Evolutionary conservation across 768 basidiomycete species (phyloP), one percentile per base, ranked within the genome.

Genomic region (Rubroboletus pulcherrimus): DNA sequence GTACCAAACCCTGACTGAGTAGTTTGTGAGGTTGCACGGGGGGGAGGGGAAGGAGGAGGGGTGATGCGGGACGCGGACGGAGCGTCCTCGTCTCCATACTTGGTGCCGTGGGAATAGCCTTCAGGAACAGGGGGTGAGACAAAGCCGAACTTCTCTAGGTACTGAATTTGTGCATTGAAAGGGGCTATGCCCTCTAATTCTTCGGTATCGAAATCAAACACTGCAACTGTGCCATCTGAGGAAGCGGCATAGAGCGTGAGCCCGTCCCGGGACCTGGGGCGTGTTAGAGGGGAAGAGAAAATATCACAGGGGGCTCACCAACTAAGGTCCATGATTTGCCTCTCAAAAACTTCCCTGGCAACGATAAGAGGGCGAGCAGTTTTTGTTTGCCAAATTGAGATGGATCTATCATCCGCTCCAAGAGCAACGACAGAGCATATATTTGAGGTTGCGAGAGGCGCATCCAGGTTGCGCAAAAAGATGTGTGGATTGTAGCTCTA

Each of bases 361-460:
- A 98, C 96, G 45, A 97, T 90, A 17, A 98, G 75, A 1, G 97
- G 97, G 35, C 91, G 81, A 3, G 90, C 91, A 0, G 86, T 84
- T 61, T 94, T 93, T 4, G 96, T 98, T 70, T 95, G 86, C 97
- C 97, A 99, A 8, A 99, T 84, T 4, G 94, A 97, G 30, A 99
- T 85, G 7, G 91, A 92, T 56, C 92, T 81, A 67, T 97, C 93
- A 63, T 96, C 93, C 0, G 93, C 93, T 34, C 95, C 94, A 14
- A 99, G 81, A 2, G 97, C 97, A 17, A 93, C 89, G 11, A 96
- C 89, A 12, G 92, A 92, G 60, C 91, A 93, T 55, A 93, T 89
- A 61, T 94, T 96, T 11, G 84, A 81, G 0, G 91, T 91, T 9
- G 82, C 80, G 6, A 92, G 81, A 2, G 88, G 82, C 12, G 78